Evolutionary conservation across 345 rosid genomes (phyloP).

Genomic region (Mercurialis annua): DNA sequence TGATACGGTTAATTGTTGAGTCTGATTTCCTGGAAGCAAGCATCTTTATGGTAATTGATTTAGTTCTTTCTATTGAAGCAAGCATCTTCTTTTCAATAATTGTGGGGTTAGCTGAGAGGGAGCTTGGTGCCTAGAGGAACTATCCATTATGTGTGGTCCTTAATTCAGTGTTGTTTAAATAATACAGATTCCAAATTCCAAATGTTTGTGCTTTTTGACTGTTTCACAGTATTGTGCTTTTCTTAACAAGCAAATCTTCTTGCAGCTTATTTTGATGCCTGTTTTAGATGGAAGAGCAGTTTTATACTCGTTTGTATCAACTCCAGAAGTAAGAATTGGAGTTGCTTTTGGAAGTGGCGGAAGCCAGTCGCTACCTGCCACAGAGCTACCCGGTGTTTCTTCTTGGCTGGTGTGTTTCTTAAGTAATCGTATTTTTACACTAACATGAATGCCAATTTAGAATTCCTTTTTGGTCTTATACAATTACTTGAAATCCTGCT

Average conservation of each 20-base stretch:
- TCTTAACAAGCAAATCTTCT: constrained; percentile 12
- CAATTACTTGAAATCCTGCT: background rate
- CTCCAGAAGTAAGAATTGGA: constrained; percentile 83
- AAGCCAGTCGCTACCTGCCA: constrained; percentile 89
- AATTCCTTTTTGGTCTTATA: background rate
- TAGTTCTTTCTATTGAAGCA: background rate
- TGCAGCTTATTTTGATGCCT: constrained; percentile 86
- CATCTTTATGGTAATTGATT: background rate
- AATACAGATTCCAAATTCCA: constrained; percentile 7
- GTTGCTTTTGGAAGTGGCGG: constrained; percentile 98
- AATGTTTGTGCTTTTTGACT: background rate
- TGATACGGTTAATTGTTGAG: no score
- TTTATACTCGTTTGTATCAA: constrained; percentile 73
- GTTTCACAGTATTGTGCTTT: background rate
- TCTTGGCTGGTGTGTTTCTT: constrained; percentile 83
- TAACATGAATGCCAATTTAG: constrained; percentile 5
- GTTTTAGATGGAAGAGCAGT: constrained; percentile 78
- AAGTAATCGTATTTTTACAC: background rate
- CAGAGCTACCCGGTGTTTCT: constrained; percentile 94
- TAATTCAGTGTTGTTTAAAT: background rate
- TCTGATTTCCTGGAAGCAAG: background rate
- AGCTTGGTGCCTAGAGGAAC: background rate
- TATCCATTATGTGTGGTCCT: background rate
- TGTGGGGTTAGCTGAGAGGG: background rate
- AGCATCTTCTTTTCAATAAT: background rate